Evolutionary conservation across 257 asterid species (phyloP).

Genomic region (Nicotiana benthamiana): DNA sequence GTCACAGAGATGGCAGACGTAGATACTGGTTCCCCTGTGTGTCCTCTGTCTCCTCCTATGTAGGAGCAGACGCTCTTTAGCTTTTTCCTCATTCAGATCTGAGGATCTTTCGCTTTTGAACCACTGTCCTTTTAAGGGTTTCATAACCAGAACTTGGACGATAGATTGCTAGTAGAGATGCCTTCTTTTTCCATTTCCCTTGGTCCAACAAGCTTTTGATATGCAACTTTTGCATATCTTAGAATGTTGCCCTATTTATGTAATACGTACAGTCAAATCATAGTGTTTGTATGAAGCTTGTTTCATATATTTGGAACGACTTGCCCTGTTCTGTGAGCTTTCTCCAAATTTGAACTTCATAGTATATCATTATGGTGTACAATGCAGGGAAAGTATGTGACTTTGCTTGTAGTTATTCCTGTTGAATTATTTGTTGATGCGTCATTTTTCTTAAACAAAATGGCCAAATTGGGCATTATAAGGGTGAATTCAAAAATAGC

Average conservation of each 20-base stretch:
- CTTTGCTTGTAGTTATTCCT: too few species aligned
- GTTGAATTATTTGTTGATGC: too few species aligned
- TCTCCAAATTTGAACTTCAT: background rate
- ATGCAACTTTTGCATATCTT: background rate
- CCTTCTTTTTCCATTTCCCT: background rate
- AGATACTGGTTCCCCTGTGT: conserved; percentile 85
- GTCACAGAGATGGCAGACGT: conserved; percentile 51
- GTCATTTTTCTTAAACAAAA: too few species aligned
- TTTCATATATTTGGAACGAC: background rate
- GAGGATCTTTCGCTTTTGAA: background rate
- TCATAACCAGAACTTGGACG: background rate
- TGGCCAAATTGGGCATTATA: too few species aligned
- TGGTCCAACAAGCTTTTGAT: background rate
- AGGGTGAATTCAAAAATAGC: too few species aligned
- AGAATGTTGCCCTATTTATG: background rate
- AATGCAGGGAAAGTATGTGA: background rate
- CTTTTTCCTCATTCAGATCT: background rate
- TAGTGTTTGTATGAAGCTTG: background rate
- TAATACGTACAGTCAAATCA: background rate
- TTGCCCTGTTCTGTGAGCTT: background rate
- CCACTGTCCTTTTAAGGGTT: background rate
- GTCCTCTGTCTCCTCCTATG: conserved; percentile 13
- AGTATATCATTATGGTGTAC: background rate
- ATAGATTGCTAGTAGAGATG: background rate
- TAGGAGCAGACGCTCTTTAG: conserved; percentile 9